Evolutionary conservation across 2,329 filamentous ascomycete species (phyloP).

Genomic region (Penicillium sp.): DNA sequence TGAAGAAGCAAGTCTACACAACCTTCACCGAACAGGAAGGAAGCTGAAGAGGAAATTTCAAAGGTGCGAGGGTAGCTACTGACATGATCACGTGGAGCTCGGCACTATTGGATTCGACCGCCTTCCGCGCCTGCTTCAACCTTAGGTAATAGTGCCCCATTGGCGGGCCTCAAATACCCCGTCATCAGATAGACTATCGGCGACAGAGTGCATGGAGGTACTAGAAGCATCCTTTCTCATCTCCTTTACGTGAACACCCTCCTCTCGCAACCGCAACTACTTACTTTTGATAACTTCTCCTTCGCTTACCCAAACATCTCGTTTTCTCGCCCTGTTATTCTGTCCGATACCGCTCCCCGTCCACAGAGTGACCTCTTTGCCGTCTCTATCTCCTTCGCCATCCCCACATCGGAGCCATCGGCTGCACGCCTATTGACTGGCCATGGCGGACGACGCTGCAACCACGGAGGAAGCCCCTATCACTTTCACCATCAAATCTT

Average conservation of each 20-base stretch:
- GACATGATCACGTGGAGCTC: slow-evolving; percentile 20
- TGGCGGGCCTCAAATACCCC: not conserved
- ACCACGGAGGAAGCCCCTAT: slow-evolving; percentile 64
- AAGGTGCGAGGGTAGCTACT: slow-evolving; percentile 17
- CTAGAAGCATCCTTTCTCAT: not conserved
- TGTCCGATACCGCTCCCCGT: no score
- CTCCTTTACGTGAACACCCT: not conserved
- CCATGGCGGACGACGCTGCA: slow-evolving; percentile 38
- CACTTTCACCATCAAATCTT: slow-evolving; percentile 97
- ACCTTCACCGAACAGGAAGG: slow-evolving; percentile 10
- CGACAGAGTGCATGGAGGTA: not conserved
- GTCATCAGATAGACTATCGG: not conserved
- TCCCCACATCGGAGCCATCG: slow-evolving; percentile 9
- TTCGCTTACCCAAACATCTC: not conserved
- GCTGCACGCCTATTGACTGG: slow-evolving; percentile 10
- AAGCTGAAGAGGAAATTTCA: slow-evolving; percentile 25
- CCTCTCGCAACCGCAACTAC: no score
- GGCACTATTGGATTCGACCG: slow-evolving; percentile 33
- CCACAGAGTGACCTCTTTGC: not conserved
- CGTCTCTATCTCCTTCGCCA: slow-evolving; percentile 5
- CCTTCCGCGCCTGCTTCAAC: slow-evolving; percentile 23
- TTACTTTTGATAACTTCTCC: not conserved
- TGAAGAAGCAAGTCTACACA: slow-evolving; percentile 2
- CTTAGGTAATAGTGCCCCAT: slow-evolving; percentile 10
- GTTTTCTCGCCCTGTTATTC: no score